Evolutionary conservation across 225 moss, liverwort and hornwort species (phyloP).

Genomic region (Sphagnum tenellum): DNA sequence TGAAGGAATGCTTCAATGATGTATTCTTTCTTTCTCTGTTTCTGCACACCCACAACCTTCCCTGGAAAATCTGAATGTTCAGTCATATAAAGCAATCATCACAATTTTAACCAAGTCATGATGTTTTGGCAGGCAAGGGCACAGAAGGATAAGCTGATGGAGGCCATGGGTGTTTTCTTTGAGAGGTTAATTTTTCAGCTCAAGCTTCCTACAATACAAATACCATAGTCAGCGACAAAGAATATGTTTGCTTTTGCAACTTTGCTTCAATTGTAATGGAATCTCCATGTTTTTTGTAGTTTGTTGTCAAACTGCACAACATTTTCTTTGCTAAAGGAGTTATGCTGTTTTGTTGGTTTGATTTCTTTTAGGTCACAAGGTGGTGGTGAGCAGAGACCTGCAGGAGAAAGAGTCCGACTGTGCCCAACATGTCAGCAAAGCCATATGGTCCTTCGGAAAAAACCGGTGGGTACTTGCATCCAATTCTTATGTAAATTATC

Average conservation of each 20-base stretch:
- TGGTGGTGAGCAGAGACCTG: slow-evolving; percentile 58
- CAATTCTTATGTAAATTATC: not conserved
- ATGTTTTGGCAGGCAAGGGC: slow-evolving; percentile 52
- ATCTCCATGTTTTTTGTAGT: no score
- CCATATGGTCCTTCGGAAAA: slow-evolving; percentile 70
- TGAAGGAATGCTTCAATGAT: slow-evolving; percentile 87
- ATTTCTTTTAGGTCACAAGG: slow-evolving; percentile 49
- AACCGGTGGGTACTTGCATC: slow-evolving; percentile 39
- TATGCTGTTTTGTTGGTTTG: no score
- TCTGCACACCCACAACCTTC: not conserved
- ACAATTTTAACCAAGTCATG: not conserved
- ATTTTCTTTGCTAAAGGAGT: no score
- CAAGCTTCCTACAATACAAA: no score
- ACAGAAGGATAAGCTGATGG: slow-evolving; percentile 79
- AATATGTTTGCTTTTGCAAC: no score
- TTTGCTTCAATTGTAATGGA: no score
- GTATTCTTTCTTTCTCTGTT: slow-evolving; percentile 30
- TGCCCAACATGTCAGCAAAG: slow-evolving; percentile 78
- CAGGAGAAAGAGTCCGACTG: slow-evolving; percentile 72
- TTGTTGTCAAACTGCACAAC: no score
- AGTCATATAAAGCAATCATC: not conserved
- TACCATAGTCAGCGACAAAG: no score
- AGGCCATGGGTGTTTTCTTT: slow-evolving; percentile 93
- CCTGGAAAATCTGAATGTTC: not conserved
- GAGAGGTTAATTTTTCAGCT: slow-evolving; percentile 43